Evolutionary conservation across 495 filamentous ascomycete species (phyloP).

Genomic region (Sabuloglossum arenarium): DNA sequence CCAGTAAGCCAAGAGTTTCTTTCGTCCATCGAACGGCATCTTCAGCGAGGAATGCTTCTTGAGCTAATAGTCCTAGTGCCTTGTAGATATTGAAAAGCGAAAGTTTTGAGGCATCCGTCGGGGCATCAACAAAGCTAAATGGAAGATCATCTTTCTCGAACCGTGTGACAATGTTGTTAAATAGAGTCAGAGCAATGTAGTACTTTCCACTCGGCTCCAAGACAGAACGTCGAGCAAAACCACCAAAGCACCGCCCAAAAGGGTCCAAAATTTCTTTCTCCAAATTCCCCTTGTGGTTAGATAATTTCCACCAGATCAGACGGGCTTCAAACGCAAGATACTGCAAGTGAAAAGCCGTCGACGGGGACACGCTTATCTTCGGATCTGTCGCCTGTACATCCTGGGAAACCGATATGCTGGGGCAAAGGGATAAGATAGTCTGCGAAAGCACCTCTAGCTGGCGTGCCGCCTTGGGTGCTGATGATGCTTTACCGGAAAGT

Average conservation of each 20-base stretch:
- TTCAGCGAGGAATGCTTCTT: constrained; percentile 21
- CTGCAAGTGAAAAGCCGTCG: constrained; percentile 40
- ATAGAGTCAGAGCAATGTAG: not conserved
- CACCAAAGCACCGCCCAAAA: constrained; percentile 39
- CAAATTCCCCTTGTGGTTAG: constrained; percentile 43
- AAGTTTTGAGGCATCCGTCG: not conserved
- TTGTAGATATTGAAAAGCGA: constrained; percentile 12
- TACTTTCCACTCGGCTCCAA: not conserved
- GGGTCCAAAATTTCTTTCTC: constrained; percentile 51
- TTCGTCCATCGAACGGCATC: constrained; percentile 29
- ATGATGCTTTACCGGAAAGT: constrained; percentile 2
- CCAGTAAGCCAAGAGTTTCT: constrained; percentile 16
- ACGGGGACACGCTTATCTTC: constrained; percentile 34
- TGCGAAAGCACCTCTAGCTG: constrained; percentile 55
- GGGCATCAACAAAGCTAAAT: not conserved
- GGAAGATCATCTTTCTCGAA: not conserved
- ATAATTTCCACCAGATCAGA: constrained; percentile 47
- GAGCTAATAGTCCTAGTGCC: constrained; percentile 18
- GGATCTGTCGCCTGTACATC: constrained; percentile 26
- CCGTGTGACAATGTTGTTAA: not conserved
- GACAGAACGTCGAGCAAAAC: constrained; percentile 32
- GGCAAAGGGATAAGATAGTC: constrained; percentile 39
- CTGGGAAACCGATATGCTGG: constrained; percentile 30
- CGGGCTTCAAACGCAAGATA: constrained; percentile 43
- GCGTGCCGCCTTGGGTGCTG: constrained; percentile 36